Evolutionary conservation across 2,329 filamentous ascomycete genomes (phyloP).

Genomic region (Calonectria henricotiae): DNA sequence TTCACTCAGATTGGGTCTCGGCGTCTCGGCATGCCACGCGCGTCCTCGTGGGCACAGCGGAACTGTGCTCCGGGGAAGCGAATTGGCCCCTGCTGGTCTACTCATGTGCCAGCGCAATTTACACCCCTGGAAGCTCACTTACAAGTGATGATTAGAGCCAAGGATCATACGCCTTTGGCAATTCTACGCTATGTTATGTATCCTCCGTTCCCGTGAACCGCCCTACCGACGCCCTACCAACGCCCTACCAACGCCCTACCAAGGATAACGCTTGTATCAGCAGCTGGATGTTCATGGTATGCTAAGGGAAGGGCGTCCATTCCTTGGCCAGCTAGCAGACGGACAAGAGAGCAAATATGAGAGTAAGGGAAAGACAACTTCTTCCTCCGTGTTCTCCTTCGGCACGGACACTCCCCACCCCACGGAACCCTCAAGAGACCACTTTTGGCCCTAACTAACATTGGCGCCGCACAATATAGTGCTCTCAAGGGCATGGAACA

Average conservation of each 20-base stretch:
- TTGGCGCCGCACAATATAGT: constrained; percentile 18
- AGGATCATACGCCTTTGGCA: not conserved
- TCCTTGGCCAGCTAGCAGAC: constrained; percentile 14
- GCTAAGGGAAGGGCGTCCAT: constrained; percentile 28
- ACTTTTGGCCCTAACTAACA: constrained; percentile 23
- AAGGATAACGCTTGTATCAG: constrained; percentile 10
- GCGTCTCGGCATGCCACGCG: constrained; percentile 47
- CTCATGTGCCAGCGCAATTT: constrained; percentile 28
- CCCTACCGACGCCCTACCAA: constrained; percentile 6
- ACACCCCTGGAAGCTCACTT: constrained; percentile 24
- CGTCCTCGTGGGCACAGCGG: constrained; percentile 37
- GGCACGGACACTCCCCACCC: constrained; percentile 24
- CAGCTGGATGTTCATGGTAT: not conserved
- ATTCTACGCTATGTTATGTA: not conserved
- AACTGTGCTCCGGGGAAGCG: constrained; percentile 42
- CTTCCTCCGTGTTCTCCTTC: constrained; percentile 7
- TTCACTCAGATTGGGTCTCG: constrained; percentile 45
- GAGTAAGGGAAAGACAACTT: constrained; percentile 18
- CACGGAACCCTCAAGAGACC: constrained; percentile 20
- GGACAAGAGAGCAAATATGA: not conserved
- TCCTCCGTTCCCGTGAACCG: not conserved
- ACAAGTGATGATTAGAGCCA: constrained; percentile 20
- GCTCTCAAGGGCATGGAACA: not conserved
- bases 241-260: not conserved
- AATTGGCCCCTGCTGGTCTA: constrained; percentile 29